Evolutionary conservation across 495 filamentous ascomycete species (phyloP), one percentile per base, ranked within the genome.

Genomic region (Talaromyces ruber): DNA sequence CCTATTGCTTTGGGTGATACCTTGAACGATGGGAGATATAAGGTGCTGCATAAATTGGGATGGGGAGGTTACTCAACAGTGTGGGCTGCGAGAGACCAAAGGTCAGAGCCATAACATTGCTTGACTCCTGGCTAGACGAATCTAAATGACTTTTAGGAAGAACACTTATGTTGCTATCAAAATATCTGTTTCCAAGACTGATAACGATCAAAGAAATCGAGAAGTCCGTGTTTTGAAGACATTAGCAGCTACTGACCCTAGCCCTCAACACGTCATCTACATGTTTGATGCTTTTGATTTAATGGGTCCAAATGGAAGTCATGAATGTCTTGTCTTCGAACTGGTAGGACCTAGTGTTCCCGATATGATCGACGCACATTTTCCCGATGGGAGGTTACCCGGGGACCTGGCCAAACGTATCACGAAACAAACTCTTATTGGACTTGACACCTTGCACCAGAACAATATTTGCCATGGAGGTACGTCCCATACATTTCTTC

Each of bases 11-110:
- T 82, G 21, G 77, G 74, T 11, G 71, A 77, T 51, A 61, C 32
- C 21, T 70, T 80, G 14, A 63, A 72, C 34, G 45, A 71, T 52
- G 71, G 70, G 29, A 63, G 74, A 47, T 83, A 82, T 63, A 76
- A 71, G 53, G 67, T 83, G 18, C 47, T 78, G 6, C 74, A 79
- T 62, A 83, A 83, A 65, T 64, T 81, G 54, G 77, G 80, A 57
- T 76, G 73, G 64, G 81, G 79, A 51, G 69, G 69, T 11, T 80
- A 73, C 64, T 80, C 79, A 8, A 82, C 79, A 26, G 78, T 81
- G 58, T 83, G 81, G 80, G 67, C 75, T 16, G 78, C 77, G 24
- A 70, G 65, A 62, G 78, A 82, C 63, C 61, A 64, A 67, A 70
- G 63, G 72, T 76, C 6, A 32, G n/a, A n/a, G 16, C 22, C 51